Evolutionary conservation across 805 yeast genomes (phyloP).

Genomic region (Metschnikowia drakensbergensis): DNA sequence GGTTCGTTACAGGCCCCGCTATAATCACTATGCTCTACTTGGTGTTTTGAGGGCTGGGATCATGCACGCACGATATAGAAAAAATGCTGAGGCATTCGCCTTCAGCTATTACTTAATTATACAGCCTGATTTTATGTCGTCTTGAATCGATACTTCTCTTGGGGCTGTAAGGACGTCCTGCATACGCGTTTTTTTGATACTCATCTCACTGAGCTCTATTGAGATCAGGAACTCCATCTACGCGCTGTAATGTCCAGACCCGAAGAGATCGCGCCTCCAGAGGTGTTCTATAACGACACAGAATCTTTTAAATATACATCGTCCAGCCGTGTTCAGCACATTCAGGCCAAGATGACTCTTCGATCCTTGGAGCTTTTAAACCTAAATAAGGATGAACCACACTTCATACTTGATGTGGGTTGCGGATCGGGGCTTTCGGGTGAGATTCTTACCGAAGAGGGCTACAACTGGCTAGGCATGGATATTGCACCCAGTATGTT

Average conservation of each 20-base stretch:
- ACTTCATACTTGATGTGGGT: constrained; percentile 83
- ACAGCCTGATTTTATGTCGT: not conserved
- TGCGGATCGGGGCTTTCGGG: constrained; percentile 98
- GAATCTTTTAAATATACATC: constrained; percentile 89
- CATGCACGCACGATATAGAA: too few relatives aligned
- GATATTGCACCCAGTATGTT: constrained; percentile 96
- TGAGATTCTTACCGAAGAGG: constrained; percentile 89
- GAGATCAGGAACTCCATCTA: not conserved
- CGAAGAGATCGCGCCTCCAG: constrained; percentile 95
- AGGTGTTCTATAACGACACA: constrained; percentile 84
- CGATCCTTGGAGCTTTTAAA: constrained; percentile 86
- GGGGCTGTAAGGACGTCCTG: not conserved
- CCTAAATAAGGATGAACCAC: constrained; percentile 54
- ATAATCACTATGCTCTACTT: constrained; percentile 80
- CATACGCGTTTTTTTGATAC: constrained; percentile 3
- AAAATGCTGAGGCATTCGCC: too few relatives aligned
- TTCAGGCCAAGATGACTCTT: constrained; percentile 96
- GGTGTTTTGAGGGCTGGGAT: constrained; percentile 28
- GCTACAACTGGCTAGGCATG: constrained; percentile 93
- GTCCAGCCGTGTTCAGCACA: constrained; percentile 95
- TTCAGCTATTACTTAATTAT: too few relatives aligned
- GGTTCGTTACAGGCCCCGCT: constrained; percentile 87
- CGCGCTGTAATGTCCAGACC: constrained; percentile 76
- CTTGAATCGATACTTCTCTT: constrained; percentile 1
- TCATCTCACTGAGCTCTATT: constrained; percentile 1